Evolutionary conservation across 140 eudicot species (phyloP).

Genomic region (Flaveria floridana): DNA sequence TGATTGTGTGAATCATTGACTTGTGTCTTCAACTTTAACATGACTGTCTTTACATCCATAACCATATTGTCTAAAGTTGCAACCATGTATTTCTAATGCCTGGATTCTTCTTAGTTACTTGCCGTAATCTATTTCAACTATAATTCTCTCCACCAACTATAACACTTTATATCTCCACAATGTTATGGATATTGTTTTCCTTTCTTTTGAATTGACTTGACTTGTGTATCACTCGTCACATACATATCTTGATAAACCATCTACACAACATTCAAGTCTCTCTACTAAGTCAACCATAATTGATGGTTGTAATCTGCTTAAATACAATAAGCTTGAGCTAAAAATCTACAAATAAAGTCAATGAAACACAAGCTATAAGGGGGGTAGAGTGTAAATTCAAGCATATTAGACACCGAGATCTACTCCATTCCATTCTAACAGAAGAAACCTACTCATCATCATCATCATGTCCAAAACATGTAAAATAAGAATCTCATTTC

Average conservation of each 20-base stretch:
- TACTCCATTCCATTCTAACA: neutral
- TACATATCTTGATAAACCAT: too few relatives aligned
- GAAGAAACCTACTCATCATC: neutral
- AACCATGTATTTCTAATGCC: neutral
- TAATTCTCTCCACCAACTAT: neutral
- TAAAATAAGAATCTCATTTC: conserved; percentile 28
- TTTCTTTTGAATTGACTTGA: too few relatives aligned
- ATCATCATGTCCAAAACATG: conserved; percentile 25
- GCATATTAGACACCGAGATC: conserved; percentile 12
- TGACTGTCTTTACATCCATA: neutral
- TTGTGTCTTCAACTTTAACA: neutral
- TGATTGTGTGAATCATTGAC: too few relatives aligned
- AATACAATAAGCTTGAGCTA: too few relatives aligned
- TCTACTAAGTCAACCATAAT: too few relatives aligned
- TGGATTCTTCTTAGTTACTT: neutral
- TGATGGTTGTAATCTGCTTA: too few relatives aligned
- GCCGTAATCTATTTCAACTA: neutral
- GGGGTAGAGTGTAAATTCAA: conserved; percentile 4
- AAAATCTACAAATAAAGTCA: neutral
- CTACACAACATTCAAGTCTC: too few relatives aligned
- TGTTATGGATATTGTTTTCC: neutral
- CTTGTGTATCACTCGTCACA: too few relatives aligned
- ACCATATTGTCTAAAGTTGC: neutral
- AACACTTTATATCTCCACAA: neutral
- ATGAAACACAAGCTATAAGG: neutral